Conservation (phyloP, 2,329 filamentous ascomycete genomes). For the Pseudonectria foliicola region DNA sequence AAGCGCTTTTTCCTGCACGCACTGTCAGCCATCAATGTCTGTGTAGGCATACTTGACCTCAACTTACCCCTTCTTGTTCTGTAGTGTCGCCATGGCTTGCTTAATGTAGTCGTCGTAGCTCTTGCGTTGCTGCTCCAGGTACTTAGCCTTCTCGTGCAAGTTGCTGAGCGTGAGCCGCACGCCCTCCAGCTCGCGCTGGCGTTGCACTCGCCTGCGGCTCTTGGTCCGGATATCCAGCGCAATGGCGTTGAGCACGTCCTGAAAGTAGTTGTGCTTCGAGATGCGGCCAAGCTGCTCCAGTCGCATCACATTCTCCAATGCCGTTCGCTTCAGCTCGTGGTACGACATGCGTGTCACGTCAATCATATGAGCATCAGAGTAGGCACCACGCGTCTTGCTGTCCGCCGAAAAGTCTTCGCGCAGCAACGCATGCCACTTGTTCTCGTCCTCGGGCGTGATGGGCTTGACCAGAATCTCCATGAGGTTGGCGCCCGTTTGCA, state of each 20-base stretch:
- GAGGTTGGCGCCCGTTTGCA: slow-evolving; percentile 87
- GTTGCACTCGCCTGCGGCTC: slow-evolving; percentile 84
- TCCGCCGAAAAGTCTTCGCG: slow-evolving; percentile 68
- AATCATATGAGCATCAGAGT: slow-evolving; percentile 79
- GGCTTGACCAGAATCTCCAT: slow-evolving; percentile 92
- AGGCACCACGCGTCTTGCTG: slow-evolving; percentile 70
- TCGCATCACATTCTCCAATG: slow-evolving; percentile 86
- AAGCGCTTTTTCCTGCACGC: slow-evolving; percentile 77
- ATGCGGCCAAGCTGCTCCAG: slow-evolving; percentile 85
- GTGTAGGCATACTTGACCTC: not conserved
- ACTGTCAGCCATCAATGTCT: slow-evolving; percentile 9
- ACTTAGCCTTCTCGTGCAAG: slow-evolving; percentile 78
- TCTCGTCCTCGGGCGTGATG: slow-evolving; percentile 78
- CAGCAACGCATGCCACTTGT: slow-evolving; percentile 76
- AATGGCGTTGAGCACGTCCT: slow-evolving; percentile 96
- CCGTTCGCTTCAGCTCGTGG: slow-evolving; percentile 84
- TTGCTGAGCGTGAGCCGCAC: slow-evolving; percentile 69
- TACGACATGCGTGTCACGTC: slow-evolving; percentile 89
- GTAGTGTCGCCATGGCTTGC: slow-evolving; percentile 92
- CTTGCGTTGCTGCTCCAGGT: slow-evolving; percentile 91
- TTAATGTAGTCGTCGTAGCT: slow-evolving; percentile 99
- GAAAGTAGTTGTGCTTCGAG: slow-evolving; percentile 84
- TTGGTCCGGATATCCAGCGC: slow-evolving; percentile 96
- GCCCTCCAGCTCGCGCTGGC: slow-evolving; percentile 83
- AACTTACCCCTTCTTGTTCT: slow-evolving; percentile 84